phyloP scores from a whole-genome alignment of 148 eudicot genomes.

The Rhododendron vialii region DNA sequence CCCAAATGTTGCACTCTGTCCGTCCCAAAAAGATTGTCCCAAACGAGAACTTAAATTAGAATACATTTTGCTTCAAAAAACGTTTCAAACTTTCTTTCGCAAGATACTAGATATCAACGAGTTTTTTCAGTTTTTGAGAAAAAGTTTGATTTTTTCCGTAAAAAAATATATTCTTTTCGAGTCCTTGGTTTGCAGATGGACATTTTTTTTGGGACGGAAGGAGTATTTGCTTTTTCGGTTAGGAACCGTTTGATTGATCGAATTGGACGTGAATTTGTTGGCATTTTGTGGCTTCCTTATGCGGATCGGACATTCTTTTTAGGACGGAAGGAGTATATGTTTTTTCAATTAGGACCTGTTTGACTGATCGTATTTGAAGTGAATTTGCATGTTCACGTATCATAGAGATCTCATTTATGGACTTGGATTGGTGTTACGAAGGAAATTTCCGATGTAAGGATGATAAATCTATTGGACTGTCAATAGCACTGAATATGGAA shows the following conservation, averaged over 20 bases:
- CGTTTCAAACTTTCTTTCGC: too few species aligned
- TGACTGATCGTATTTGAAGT: neutral
- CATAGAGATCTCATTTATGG: neutral
- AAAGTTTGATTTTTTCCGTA: too few species aligned
- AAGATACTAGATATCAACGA: too few species aligned
- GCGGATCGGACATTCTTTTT: too few species aligned
- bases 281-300: neutral
- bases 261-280: neutral
- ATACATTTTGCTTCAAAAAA: too few species aligned
- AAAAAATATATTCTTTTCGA: too few species aligned
- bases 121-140: too few species aligned
- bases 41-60: too few species aligned
- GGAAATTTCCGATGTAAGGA: neutral
- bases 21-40: too few species aligned
- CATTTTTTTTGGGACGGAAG: too few species aligned
- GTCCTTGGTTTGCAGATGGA: too few species aligned
- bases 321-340: too few species aligned
- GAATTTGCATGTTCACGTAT: neutral
- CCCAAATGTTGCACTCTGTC: neutral
- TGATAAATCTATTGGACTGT: neutral
- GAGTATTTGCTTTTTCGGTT: neutral
- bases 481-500: neutral
- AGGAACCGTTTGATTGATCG: neutral
- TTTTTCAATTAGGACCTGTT: neutral
- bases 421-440: neutral